A percentile compares a stretch with the other conserved stretches of the same genome.
Evolutionary conservation across 345 rosid species (phyloP).

Genomic region (Brassica carinata): DNA sequence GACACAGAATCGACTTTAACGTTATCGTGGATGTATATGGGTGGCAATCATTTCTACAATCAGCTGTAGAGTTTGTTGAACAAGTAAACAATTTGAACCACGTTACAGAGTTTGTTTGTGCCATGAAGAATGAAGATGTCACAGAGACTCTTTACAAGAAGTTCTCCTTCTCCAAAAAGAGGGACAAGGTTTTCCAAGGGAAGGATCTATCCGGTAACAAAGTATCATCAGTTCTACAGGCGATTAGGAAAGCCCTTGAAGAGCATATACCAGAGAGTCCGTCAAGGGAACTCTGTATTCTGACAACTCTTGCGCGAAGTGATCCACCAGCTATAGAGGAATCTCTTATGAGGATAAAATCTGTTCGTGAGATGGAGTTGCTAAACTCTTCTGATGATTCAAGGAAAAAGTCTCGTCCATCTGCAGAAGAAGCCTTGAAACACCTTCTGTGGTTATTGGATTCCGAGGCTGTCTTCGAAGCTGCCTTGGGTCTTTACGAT

Average conservation of each 20-base stretch:
- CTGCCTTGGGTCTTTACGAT: conserved; percentile 96
- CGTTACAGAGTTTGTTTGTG: conserved; percentile 90
- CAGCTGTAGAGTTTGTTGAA: conserved; percentile 78
- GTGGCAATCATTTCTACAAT: conserved; percentile 72
- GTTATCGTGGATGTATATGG: conserved; percentile 80
- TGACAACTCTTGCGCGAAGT: conserved; percentile 90
- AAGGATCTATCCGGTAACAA: conserved; percentile 54
- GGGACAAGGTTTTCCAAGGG: conserved; percentile 45
- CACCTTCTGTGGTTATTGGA: conserved; percentile 96
- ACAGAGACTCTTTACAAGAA: conserved; percentile 69
- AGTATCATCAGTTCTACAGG: conserved; percentile 78
- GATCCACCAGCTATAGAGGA: conserved; percentile 91
- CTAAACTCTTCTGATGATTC: conserved; percentile 60
- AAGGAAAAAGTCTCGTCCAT: conserved; percentile 60
- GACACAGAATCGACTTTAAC: conserved; percentile 93
- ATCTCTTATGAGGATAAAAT: conserved; percentile 84
- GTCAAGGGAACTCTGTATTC: conserved; percentile 88
- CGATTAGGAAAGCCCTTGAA: conserved; percentile 82
- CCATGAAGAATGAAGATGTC: conserved; percentile 76
- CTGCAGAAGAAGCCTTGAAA: conserved; percentile 94
- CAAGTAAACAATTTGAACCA: conserved; percentile 82
- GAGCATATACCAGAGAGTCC: conserved; percentile 80
- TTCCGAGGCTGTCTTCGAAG: conserved; percentile 87
- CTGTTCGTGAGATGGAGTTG: conserved; percentile 85
- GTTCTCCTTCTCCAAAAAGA: conserved; percentile 48